Evolutionary conservation across 495 filamentous ascomycete species (phyloP).

Genomic region (Rhizodiscina lignyota): DNA sequence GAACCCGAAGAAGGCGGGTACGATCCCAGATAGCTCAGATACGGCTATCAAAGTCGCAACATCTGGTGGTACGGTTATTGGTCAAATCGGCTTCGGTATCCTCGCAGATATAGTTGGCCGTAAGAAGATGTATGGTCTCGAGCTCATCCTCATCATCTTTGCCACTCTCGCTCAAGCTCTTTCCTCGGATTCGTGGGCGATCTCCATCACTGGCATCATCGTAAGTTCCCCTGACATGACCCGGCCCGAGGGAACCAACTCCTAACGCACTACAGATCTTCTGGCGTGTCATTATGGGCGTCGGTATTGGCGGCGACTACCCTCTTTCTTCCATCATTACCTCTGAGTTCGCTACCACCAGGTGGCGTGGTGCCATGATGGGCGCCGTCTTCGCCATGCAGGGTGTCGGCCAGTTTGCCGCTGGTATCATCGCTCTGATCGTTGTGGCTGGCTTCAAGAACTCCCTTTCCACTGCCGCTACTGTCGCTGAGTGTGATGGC

Average conservation of each 20-base stretch:
- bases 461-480: slow-evolving; percentile 36
- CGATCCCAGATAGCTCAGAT: slow-evolving; percentile 43
- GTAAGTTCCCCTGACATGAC: no score
- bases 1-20: slow-evolving; percentile 12
- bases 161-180: slow-evolving; percentile 66
- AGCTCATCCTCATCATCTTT: slow-evolving; percentile 69
- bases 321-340: slow-evolving; percentile 75
- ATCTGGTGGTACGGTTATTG: slow-evolving; percentile 73
- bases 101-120: slow-evolving; percentile 66
- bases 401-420: slow-evolving; percentile 58
- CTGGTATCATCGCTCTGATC: slow-evolving; percentile 54
- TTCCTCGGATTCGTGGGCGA: slow-evolving; percentile 44
- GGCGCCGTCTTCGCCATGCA: slow-evolving; percentile 76
- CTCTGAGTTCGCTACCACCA: slow-evolving; percentile 68
- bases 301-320: slow-evolving; percentile 73
- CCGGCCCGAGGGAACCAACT: no score
- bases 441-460: slow-evolving; percentile 56
- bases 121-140: slow-evolving; percentile 63
- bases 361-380: slow-evolving; percentile 82
- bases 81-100: slow-evolving; percentile 68
- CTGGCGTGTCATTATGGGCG: slow-evolving; percentile 68
- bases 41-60: slow-evolving; percentile 81
- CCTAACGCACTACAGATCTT: no score
- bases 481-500: slow-evolving; percentile 37
- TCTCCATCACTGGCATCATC: slow-evolving; percentile 58